Evolutionary conservation across 164 flowering plant genomes (phyloP).

Genomic region (Stephania cephalantha): DNA sequence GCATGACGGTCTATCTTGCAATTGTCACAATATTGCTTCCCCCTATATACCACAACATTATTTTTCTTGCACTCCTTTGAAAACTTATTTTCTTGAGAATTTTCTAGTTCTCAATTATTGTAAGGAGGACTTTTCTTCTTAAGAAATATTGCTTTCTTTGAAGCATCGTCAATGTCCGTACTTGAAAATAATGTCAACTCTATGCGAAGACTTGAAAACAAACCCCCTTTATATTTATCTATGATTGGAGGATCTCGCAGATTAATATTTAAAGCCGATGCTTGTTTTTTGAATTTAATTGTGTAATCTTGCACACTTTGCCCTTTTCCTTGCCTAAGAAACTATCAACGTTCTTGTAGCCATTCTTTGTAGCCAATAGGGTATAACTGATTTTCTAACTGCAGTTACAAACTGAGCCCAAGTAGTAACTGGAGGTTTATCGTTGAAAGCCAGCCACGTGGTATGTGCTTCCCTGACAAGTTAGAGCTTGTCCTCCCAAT

Average conservation of each 20-base stretch:
- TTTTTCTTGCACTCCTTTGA: no score
- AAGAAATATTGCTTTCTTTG: not conserved
- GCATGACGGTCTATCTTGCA: no score
- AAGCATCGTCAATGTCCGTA: constrained; percentile 1
- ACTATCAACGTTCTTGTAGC: not conserved
- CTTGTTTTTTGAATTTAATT: not conserved
- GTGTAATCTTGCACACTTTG: constrained; percentile 10
- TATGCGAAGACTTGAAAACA: not conserved
- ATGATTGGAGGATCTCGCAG: not conserved
- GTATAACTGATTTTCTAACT: not conserved
- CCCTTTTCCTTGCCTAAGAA: not conserved
- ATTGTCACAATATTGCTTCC: no score
- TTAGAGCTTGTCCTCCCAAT: not conserved
- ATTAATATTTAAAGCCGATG: not conserved
- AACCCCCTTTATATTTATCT: not conserved
- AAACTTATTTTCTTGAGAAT: no score
- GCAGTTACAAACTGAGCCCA: not conserved
- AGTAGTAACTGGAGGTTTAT: not conserved
- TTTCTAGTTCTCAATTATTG: not conserved
- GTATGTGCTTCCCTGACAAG: not conserved
- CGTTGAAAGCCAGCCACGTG: not conserved
- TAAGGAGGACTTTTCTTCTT: constrained; percentile 1
- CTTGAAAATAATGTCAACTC: not conserved
- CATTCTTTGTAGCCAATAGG: not conserved
- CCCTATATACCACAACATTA: no score